Percentiles rank a stretch among this genome's conserved stretches.
phyloP scores from a whole-genome alignment of 345 rosid genomes.

The Pistacia atlantica region DNA sequence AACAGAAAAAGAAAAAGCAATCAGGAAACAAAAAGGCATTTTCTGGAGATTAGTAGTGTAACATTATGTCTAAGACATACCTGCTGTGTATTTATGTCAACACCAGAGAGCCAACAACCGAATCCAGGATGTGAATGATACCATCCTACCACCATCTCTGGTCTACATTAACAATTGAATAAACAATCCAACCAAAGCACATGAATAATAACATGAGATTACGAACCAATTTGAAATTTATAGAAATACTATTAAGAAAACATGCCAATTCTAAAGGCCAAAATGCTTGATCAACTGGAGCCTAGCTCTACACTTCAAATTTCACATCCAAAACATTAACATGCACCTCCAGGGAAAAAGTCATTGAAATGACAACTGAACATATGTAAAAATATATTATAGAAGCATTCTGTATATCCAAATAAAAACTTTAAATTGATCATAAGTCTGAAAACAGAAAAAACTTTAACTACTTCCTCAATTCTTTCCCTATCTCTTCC shows the following conservation, averaged over 20 bases:
- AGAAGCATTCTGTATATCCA: too few species aligned
- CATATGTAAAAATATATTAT: too few species aligned
- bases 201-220: not conserved
- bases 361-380: too few species aligned
- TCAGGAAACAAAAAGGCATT: not conserved
- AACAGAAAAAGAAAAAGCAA: not conserved
- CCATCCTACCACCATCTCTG: constrained; percentile 99
- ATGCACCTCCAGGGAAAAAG: too few species aligned
- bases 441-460: too few species aligned
- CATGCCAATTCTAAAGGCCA: not conserved
- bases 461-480: not conserved
- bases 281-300: too few species aligned
- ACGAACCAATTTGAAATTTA: not conserved
- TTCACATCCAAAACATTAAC: too few species aligned
- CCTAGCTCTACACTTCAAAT: too few species aligned
- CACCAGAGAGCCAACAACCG: constrained; percentile 99
- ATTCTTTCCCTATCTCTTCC: not conserved
- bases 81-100: constrained; percentile 98
- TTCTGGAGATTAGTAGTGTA: not conserved
- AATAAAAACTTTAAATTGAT: too few species aligned
- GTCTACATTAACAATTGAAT: constrained; percentile 51
- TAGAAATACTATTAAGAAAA: not conserved
- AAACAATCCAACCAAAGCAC: constrained; percentile 3
- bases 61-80: constrained; percentile 28
- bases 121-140: constrained; percentile 99